These are phyloP conservation scores for Fusarium robinianum DNA, from an alignment of 2,329 filamentous ascomycete species.

Conservation along the genomic window DNA sequence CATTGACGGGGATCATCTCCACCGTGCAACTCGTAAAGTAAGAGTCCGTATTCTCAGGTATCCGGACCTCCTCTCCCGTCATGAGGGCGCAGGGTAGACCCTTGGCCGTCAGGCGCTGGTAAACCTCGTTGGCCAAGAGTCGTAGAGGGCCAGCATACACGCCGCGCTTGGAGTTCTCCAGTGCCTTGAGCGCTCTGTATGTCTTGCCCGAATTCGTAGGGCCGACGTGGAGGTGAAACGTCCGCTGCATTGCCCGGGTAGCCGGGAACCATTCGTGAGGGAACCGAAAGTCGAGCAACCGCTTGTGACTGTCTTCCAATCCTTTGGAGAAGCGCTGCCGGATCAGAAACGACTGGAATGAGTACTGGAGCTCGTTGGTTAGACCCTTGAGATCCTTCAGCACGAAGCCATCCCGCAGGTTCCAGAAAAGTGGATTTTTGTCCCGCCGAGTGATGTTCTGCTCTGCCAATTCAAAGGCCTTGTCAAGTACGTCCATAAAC, in stretches of 20 bases:
- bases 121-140: slow-evolving; percentile 92
- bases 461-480: slow-evolving; percentile 52
- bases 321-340: slow-evolving; percentile 60
- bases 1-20: slow-evolving; percentile 73
- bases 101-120: slow-evolving; percentile 78
- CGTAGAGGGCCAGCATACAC: slow-evolving; percentile 91
- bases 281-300: slow-evolving; percentile 80
- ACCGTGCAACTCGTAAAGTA: slow-evolving; percentile 86
- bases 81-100: slow-evolving; percentile 78
- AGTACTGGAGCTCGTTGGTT: slow-evolving; percentile 63
- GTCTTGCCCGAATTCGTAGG: slow-evolving; percentile 99
- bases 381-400: slow-evolving; percentile 56
- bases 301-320: slow-evolving; percentile 62
- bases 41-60: slow-evolving; percentile 61
- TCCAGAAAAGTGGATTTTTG: slow-evolving; percentile 61
- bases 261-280: slow-evolving; percentile 92
- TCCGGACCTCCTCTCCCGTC: slow-evolving; percentile 86
- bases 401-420: slow-evolving; percentile 64
- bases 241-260: slow-evolving; percentile 78
- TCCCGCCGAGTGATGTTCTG: slow-evolving; percentile 43
- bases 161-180: slow-evolving; percentile 75
- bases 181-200: slow-evolving; percentile 84
- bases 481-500: slow-evolving; percentile 52
- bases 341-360: slow-evolving; percentile 69
- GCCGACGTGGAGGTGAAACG: slow-evolving; percentile 89